Evolutionary conservation across 306 rosid species (phyloP), one percentile per base, ranked within the genome.

Genomic region (Cicer judaicum): DNA sequence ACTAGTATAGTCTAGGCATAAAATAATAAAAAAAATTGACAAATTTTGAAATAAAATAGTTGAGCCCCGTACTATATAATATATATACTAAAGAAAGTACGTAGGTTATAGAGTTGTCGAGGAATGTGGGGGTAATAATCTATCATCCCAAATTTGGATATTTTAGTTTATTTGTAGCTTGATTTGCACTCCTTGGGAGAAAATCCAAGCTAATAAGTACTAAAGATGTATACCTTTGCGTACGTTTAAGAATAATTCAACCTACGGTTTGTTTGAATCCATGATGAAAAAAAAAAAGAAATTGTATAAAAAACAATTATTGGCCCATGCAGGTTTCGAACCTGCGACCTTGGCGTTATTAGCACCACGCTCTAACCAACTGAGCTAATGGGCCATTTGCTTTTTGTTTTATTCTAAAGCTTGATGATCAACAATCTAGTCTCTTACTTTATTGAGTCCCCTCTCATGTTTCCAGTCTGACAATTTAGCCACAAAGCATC

Each of bases 111-210:
- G 34, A 29, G 34, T 29, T 29, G 34, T 29, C 34, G 34, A 29
- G 34, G 48, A 62, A 41, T 41, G 1, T 41, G 44, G 13, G 49
- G 64, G 19, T 8, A n/a, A 24, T 41, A 14, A 42, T 56, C 8
- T 72, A 60, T 79, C 16, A 14, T 18, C 19, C 19, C 1, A 10
- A 38, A 36, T 8, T 63, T 72, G 52, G 70, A 61, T 65, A 52
- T 42, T 39, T 41, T 66, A 57, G 16, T 84, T 84, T 84, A 80
- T 84, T 73, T 80, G 53, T 77, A 53, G 67, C 87, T 84, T 84
- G 41, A 68, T 84, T 1, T 77, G 75, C 74, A 84, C 87, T 84
- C 83, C 36, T 75, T 64, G 61, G 65, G 71, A 61, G 44, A 50
- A 83, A 69, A 78, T 64, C 81, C 59, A 57, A 44, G 29, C 73